A percentile compares a stretch with the other conserved stretches of the same genome.
phyloP scores from a whole-genome alignment of 371 early-diverging fungal genomes.

The Lichtheimia corymbifera region DNA sequence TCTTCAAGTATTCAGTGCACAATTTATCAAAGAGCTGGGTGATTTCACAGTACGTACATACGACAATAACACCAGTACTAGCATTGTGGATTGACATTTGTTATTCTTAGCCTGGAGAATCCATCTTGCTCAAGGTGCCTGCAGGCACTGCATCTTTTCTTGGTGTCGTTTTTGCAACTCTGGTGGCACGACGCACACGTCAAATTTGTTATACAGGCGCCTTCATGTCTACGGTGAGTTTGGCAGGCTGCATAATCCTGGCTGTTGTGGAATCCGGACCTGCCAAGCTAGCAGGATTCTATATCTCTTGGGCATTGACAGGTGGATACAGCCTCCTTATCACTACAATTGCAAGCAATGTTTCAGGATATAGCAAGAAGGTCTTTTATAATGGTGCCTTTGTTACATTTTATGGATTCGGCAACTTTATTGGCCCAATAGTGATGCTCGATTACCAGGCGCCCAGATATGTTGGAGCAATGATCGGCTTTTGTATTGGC shows the following conservation, averaged over 20 bases:
- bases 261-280: conserved; percentile 17
- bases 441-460: conserved; percentile 21
- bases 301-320: conserved; percentile 24
- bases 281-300: conserved; percentile 30
- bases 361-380: conserved; percentile 28
- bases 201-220: conserved; percentile 12
- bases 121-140: conserved; percentile 14
- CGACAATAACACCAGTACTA: too few relatives aligned
- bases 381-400: conserved; percentile 32
- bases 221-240: conserved; percentile 9
- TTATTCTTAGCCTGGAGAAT: conserved; percentile 7
- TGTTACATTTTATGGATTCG: conserved; percentile 28
- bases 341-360: conserved; percentile 21
- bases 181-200: conserved; percentile 4
- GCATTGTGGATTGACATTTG: neutral
- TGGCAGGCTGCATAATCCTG: conserved; percentile 8
- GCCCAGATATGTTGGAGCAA: conserved; percentile 23
- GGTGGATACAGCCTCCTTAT: conserved; percentile 10
- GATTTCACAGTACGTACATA: conserved; percentile 19
- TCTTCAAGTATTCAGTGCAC: conserved; percentile 11
- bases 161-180: conserved; percentile 9
- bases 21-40: conserved; percentile 15
- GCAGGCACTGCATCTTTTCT: conserved; percentile 5
- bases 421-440: conserved; percentile 39
- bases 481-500: conserved; percentile 28